Evolutionary conservation across 306 rosid species (phyloP).

Genomic region (Sechiopsis laciniata): DNA sequence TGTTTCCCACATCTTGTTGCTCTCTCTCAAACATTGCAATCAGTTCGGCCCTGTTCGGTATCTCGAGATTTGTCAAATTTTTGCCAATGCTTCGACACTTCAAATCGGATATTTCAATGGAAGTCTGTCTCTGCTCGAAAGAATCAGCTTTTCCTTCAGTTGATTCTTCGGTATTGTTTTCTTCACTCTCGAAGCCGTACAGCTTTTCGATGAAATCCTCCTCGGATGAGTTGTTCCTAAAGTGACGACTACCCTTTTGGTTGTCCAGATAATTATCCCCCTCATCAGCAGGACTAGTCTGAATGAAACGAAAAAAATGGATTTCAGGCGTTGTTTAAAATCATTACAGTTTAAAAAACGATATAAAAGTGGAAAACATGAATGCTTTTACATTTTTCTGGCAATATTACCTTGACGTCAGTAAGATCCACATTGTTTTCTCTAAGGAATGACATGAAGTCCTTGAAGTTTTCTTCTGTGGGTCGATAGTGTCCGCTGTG

Average conservation of each 20-base stretch:
- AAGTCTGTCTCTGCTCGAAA: constrained; percentile 26
- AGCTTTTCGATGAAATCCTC: constrained; percentile 51
- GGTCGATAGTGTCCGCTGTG: constrained; percentile 98
- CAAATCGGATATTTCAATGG: constrained; percentile 27
- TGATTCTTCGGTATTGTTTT: constrained; percentile 28
- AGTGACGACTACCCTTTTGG: constrained; percentile 47
- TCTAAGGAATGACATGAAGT: constrained; percentile 68
- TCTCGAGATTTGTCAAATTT: constrained; percentile 45
- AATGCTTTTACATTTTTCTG: too few species aligned
- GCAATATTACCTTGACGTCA: constrained; percentile 65
- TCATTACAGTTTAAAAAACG: neutral
- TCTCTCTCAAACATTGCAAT: constrained; percentile 34
- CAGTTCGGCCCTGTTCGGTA: constrained; percentile 38
- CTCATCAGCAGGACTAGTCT: constrained; percentile 69
- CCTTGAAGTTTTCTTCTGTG: constrained; percentile 76
- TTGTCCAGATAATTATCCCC: constrained; percentile 34
- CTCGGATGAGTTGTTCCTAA: constrained; percentile 69
- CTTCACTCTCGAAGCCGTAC: constrained; percentile 40
- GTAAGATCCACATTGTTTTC: constrained; percentile 75
- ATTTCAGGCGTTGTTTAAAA: constrained; percentile 10
- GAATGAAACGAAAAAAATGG: constrained; percentile 31
- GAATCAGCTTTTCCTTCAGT: constrained; percentile 27
- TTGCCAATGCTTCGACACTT: constrained; percentile 31
- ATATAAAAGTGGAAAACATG: neutral
- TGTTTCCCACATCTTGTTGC: constrained; percentile 21